A percentile compares a stretch with the other conserved stretches of the same genome.
phyloP scores from a whole-genome alignment of 2,329 filamentous ascomycete species.

The Colletotrichum gigasporum region DNA sequence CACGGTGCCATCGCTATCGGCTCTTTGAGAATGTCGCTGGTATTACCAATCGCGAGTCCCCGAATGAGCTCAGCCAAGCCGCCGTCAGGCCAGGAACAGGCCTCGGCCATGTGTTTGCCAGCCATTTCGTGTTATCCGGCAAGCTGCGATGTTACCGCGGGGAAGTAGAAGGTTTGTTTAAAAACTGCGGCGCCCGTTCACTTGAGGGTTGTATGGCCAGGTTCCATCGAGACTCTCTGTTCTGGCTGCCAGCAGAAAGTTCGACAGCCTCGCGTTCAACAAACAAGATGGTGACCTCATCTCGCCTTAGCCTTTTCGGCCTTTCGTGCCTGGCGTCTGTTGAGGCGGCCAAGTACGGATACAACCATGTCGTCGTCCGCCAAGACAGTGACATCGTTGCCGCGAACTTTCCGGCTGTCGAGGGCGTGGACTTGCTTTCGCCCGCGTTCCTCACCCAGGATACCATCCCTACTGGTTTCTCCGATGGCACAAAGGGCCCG shows the following conservation, averaged over 20 bases:
- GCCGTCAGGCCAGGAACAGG: slow-evolving; percentile 4
- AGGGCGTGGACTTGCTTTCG: slow-evolving; percentile 36
- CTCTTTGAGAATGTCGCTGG: not conserved
- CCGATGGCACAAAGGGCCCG: slow-evolving; percentile 40
- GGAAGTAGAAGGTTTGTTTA: not conserved
- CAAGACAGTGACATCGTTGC: slow-evolving; percentile 26
- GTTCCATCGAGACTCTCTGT: not conserved
- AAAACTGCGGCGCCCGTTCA: not conserved
- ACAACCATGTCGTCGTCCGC: slow-evolving; percentile 29
- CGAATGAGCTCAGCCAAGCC: slow-evolving; percentile 28
- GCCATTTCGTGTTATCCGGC: not conserved
- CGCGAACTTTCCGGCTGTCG: slow-evolving; percentile 22
- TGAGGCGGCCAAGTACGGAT: slow-evolving; percentile 29
- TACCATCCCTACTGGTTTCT: slow-evolving; percentile 37
- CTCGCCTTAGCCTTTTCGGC: slow-evolving; percentile 24
- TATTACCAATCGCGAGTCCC: not conserved
- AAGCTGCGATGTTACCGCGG: not conserved
- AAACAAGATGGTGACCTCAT: slow-evolving; percentile 7
- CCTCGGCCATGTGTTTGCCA: not conserved
- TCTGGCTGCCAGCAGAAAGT: not conserved
- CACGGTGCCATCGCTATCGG: not conserved
- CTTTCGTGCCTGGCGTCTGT: slow-evolving; percentile 19
- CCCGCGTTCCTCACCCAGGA: slow-evolving; percentile 37
- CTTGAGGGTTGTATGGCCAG: not conserved
- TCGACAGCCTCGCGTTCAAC: not conserved